These are phyloP conservation scores for Crucibulum laeve DNA, from an alignment of 768 basidiomycete genomes.

Conservation along the genomic window DNA sequence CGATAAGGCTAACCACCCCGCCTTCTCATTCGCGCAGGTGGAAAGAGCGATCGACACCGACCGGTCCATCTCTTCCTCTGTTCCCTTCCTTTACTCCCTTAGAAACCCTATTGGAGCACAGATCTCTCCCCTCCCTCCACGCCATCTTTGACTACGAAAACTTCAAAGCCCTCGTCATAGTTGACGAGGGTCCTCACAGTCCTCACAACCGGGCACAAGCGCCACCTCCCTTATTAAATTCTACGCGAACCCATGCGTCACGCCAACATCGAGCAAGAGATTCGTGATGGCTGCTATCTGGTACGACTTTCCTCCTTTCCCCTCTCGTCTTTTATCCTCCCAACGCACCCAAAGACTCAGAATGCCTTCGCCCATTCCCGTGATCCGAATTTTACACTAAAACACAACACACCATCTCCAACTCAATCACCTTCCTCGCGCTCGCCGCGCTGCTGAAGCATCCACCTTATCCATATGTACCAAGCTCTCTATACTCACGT, in stretches of 20 bases:
- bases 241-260: conserved; percentile 88
- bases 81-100: conserved; percentile 94
- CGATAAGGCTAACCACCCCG: neutral
- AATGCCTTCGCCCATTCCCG: conserved; percentile 80
- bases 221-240: conserved; percentile 70
- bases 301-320: conserved; percentile 36
- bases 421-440: conserved; percentile 83
- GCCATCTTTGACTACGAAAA: conserved; percentile 69
- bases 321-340: neutral
- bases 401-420: conserved; percentile 95
- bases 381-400: conserved; percentile 96
- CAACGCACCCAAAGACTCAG: conserved; percentile 59
- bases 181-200: conserved; percentile 98
- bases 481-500: conserved; percentile 56
- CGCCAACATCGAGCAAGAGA: conserved; percentile 95
- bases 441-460: conserved; percentile 64
- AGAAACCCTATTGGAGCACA: conserved; percentile 95
- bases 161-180: conserved; percentile 88
- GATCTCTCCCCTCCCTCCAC: conserved; percentile 63
- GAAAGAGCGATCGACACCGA: conserved; percentile 66
- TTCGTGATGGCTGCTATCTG: conserved; percentile 95
- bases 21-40: conserved; percentile 48
- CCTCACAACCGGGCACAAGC: conserved; percentile 57
- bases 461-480: conserved; percentile 61
- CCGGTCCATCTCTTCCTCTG: conserved; percentile 79